Evolutionary conservation across 306 rosid species (phyloP).

Genomic region (Cucurbita ficifolia): DNA sequence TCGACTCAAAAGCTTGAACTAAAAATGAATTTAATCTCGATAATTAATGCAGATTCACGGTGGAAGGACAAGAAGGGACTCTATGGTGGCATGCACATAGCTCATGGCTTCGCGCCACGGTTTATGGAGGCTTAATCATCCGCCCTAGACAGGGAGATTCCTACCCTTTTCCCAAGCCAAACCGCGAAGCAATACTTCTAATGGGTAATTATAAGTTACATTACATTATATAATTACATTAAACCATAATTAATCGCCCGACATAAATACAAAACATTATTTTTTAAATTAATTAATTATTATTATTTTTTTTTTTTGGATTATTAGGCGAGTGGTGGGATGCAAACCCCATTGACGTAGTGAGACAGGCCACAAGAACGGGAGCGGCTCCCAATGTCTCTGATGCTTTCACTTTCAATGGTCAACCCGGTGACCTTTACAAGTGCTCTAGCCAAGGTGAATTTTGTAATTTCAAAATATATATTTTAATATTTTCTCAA

Average conservation of each 20-base stretch:
- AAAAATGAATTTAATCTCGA: not conserved
- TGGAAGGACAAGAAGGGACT: slow-evolving; percentile 86
- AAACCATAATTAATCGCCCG: not conserved
- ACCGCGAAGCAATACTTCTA: slow-evolving; percentile 44
- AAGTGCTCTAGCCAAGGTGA: slow-evolving; percentile 57
- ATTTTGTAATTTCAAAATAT: slow-evolving; percentile 6
- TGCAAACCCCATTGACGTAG: slow-evolving; percentile 61
- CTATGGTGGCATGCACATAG: slow-evolving; percentile 99
- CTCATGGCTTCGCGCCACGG: slow-evolving; percentile 91
- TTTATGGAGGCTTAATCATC: slow-evolving; percentile 70
- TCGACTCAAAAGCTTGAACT: not conserved
- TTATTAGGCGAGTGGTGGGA: slow-evolving; percentile 93
- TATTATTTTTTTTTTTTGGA: not conserved
- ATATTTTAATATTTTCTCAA: slow-evolving; percentile 1
- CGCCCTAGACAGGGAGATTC: slow-evolving; percentile 55
- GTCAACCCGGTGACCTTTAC: slow-evolving; percentile 94
- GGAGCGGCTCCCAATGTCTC: slow-evolving; percentile 75
- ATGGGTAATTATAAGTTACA: slow-evolving; percentile 32
- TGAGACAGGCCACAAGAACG: slow-evolving; percentile 45
- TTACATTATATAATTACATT: not conserved
- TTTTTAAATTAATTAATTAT: no score
- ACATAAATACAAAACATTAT: not conserved
- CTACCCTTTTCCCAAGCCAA: slow-evolving; percentile 67
- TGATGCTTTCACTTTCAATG: slow-evolving; percentile 80
- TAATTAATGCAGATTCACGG: slow-evolving; percentile 21